Base-by-base conservation (phyloP, 495 filamentous ascomycete genomes). In the Lepraria neglecta region DNA sequence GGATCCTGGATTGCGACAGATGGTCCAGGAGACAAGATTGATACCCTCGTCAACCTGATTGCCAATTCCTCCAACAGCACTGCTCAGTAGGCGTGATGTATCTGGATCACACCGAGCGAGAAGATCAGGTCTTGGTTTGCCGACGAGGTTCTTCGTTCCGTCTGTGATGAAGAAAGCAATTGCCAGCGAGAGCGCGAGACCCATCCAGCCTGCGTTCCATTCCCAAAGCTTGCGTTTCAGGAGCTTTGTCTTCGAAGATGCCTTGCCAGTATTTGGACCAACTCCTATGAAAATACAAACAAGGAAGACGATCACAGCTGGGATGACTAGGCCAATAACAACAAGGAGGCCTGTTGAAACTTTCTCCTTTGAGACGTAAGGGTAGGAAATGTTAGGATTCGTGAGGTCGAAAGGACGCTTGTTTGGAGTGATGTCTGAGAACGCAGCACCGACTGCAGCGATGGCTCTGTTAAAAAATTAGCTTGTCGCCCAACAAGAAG, bases 111-210 rank as follows among this genome's bases (percentile, higher is more conserved):
- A 89, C 3, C 84, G 77, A 17, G 71, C 74, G 19, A 89, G 72
- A 43, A 89, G 64, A 71, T 89, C 84, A 10, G 86, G 86, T 12
- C 86, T 69, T 3, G 85, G 85, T 61, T 81, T 85, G 2, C 86
- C 86, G 58, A 84, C 73, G 2, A 88, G 61, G 46, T 81, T 79
- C 72, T 89, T 89, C 68, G 84, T 66, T 1, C 81, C 83, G 58
- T 86, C 71, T 0, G 85, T 86, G 38, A 87, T 70, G 65, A 84
- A 76, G 66, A 80, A 85, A 0, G 76, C 75, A 9, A 75, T 71
- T 0, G 84, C 84, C 4, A 82, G 67, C 0, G 79, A 73, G 14
- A 89, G 65, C 0, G 63, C 85, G 5, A 89, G 71, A 0, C 86
- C 86, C 68, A 88, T 74, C 80, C 82, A 83, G 15, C 80, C 85